phyloP scores from a whole-genome alignment of 1,284 basidiomycete genomes.

The Ceratobasidium sp. region DNA sequence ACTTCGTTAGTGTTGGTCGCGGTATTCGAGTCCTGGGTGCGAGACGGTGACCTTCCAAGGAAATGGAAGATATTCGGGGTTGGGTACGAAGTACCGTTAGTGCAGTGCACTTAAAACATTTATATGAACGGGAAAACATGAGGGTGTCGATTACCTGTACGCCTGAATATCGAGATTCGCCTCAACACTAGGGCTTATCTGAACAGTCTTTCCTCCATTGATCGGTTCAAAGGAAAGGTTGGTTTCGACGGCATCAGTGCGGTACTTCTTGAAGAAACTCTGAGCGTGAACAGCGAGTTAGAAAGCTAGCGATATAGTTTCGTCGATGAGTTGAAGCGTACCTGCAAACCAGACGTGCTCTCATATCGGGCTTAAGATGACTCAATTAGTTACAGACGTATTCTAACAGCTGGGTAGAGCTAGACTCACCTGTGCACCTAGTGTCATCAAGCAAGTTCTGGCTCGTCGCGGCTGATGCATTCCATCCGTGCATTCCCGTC shows the following conservation, averaged over 20 bases:
- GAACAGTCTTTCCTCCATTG: conserved; percentile 44
- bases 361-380: conserved; percentile 34
- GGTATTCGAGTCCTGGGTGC: conserved; percentile 51
- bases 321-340: too few relatives aligned
- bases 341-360: too few relatives aligned
- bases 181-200: conserved; percentile 36
- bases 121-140: too few relatives aligned
- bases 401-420: neutral
- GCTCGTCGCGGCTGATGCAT: conserved; percentile 64
- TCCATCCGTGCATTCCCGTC: conserved; percentile 60
- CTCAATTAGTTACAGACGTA: neutral
- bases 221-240: conserved; percentile 53
- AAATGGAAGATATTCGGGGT: conserved; percentile 53
- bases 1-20: conserved; percentile 54
- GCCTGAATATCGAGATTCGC: conserved; percentile 55
- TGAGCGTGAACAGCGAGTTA: conserved; percentile 28
- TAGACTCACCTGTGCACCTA: conserved; percentile 67
- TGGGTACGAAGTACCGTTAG: conserved; percentile 47
- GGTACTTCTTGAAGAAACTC: conserved; percentile 50
- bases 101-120: conserved; percentile 64
- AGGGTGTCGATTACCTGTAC: too few relatives aligned
- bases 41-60: conserved; percentile 50
- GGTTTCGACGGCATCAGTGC: conserved; percentile 51
- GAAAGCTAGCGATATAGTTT: too few relatives aligned
- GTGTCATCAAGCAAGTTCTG: conserved; percentile 70